Evolutionary conservation across 306 rosid species (phyloP).

Genomic region (Vicia villosa): DNA sequence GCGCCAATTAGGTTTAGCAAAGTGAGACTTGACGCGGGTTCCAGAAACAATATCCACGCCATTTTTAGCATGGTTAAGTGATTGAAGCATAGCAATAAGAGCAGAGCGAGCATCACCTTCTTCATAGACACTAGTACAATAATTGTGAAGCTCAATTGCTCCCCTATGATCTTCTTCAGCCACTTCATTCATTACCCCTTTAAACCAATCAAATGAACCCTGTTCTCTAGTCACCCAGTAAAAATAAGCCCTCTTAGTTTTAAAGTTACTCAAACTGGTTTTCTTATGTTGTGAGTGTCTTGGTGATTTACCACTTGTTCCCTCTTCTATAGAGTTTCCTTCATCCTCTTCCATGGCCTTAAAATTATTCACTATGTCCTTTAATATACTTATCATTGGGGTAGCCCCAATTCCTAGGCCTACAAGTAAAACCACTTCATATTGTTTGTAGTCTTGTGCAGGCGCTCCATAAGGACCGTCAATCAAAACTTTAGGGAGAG

Average conservation of each 20-base stretch:
- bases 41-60: conserved; percentile 72
- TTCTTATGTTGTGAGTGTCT: conserved; percentile 10
- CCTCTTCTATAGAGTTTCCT: conserved; percentile 38
- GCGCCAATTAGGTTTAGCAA: conserved; percentile 74
- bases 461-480: conserved; percentile 87
- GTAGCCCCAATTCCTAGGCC: conserved; percentile 77
- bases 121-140: conserved; percentile 75
- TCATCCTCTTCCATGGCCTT: conserved; percentile 55
- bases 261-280: conserved; percentile 29
- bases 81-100: conserved; percentile 67
- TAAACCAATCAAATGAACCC: conserved; percentile 73
- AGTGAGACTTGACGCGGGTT: conserved; percentile 64
- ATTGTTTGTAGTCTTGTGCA: conserved; percentile 69
- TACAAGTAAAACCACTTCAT: conserved; percentile 64
- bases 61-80: conserved; percentile 63
- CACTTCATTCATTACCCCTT: conserved; percentile 66
- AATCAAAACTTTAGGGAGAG: conserved; percentile 54
- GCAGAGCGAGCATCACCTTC: conserved; percentile 84
- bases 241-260: conserved; percentile 57
- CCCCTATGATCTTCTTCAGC: conserved; percentile 58
- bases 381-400: conserved; percentile 70
- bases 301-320: conserved; percentile 30
- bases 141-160: conserved; percentile 63
- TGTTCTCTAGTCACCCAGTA: conserved; percentile 77
- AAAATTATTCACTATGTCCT: conserved; percentile 60